A percentile compares a stretch with the other conserved stretches of the same genome.
phyloP scores from a whole-genome alignment of 1,284 basidiomycete species.

The Tetrapyrgos nigripes region DNA sequence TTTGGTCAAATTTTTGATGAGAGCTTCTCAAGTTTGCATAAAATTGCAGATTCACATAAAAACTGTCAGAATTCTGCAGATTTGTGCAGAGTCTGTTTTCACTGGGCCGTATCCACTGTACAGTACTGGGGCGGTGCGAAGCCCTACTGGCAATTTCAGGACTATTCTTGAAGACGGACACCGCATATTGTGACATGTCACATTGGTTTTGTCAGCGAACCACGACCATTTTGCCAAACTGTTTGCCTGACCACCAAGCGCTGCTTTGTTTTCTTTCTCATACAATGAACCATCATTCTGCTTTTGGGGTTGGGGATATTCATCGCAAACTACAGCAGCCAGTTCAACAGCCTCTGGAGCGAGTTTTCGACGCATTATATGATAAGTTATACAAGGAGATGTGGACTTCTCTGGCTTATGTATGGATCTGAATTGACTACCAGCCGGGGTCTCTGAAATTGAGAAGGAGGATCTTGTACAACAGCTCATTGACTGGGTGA shows the following conservation, averaged over 20 bases:
- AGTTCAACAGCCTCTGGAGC: not conserved
- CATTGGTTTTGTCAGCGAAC: too few relatives aligned
- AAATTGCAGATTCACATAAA: too few relatives aligned
- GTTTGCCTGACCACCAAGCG: not conserved
- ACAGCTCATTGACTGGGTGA: slow-evolving; percentile 9
- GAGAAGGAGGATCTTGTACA: slow-evolving; percentile 1
- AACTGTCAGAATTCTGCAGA: too few relatives aligned
- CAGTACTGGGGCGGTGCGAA: too few relatives aligned
- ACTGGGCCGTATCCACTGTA: too few relatives aligned
- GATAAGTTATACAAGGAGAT: not conserved
- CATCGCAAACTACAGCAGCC: slow-evolving; percentile 8
- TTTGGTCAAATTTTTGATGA: too few relatives aligned
- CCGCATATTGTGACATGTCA: too few relatives aligned
- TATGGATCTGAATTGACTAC: slow-evolving; percentile 8
- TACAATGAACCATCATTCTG: slow-evolving; percentile 12
- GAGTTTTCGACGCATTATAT: not conserved
- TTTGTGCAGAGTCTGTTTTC: too few relatives aligned
- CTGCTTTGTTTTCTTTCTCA: not conserved
- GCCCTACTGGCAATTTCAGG: too few relatives aligned
- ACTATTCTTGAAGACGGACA: too few relatives aligned
- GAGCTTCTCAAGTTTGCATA: too few relatives aligned
- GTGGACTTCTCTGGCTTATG: slow-evolving; percentile 3
- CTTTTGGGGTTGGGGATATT: slow-evolving; percentile 2
- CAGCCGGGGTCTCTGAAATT: not conserved
- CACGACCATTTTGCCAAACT: too few relatives aligned